These are phyloP conservation scores for Fusarium sp. DNA, from an alignment of 2,329 filamentous ascomycete species.

Conservation along the genomic window DNA sequence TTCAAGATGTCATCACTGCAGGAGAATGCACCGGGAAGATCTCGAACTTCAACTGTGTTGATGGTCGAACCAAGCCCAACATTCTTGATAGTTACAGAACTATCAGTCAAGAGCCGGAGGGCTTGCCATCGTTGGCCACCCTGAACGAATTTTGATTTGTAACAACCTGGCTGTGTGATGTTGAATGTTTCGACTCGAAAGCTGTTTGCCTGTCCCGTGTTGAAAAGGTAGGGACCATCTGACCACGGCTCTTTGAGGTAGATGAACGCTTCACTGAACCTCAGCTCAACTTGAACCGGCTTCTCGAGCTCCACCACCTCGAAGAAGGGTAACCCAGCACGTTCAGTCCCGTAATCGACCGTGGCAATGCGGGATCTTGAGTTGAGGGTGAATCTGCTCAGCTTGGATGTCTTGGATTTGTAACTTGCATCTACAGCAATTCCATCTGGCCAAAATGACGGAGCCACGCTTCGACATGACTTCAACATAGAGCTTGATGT, in stretches of 20 bases:
- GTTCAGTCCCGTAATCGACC: conserved; percentile 7
- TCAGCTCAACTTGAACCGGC: conserved; percentile 1
- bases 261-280: background rate
- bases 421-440: conserved; percentile 5
- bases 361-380: background rate
- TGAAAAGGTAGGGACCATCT: conserved; percentile 7
- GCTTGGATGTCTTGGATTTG: conserved; percentile 9
- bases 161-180: conserved; percentile 1
- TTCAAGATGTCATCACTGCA: conserved; percentile 7
- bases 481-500: background rate
- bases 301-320: background rate
- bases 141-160: conserved; percentile 4
- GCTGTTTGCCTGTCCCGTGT: conserved; percentile 1
- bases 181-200: conserved; percentile 17
- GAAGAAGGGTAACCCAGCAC: conserved; percentile 3
- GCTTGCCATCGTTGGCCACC: conserved; percentile 12
- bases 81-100: background rate
- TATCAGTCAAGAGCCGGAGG: background rate
- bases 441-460: background rate
- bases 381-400: background rate
- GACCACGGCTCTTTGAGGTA: conserved; percentile 1
- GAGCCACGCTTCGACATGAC: background rate
- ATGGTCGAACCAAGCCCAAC: background rate
- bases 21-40: background rate
- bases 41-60: background rate